A percentile compares a stretch with the other conserved stretches of the same genome.
These are phyloP conservation scores for Blastocystis hominis DNA, from an alignment of 352 stramenopile species.

Conservation along the genomic window DNA sequence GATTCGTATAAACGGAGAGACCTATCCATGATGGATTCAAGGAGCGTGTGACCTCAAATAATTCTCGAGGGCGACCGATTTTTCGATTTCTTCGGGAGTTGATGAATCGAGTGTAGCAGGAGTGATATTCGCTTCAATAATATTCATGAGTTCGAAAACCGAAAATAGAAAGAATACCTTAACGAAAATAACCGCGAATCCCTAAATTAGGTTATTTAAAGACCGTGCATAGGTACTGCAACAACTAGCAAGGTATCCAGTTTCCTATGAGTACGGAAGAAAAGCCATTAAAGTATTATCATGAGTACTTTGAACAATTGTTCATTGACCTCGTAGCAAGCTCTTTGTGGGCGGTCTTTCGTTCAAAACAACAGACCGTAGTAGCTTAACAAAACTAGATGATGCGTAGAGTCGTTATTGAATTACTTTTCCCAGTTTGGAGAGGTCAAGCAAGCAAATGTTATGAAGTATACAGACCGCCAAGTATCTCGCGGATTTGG, in stretches of 20 bases:
- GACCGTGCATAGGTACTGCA: background rate
- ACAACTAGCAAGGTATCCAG: background rate
- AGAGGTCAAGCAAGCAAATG: slow-evolving; percentile 36
- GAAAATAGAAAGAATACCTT: background rate
- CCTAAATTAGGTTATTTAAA: background rate
- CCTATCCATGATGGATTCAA: background rate
- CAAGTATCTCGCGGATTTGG: slow-evolving; percentile 47
- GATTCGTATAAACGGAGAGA: slow-evolving; percentile 69
- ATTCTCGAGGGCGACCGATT: background rate
- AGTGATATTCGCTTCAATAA: slow-evolving; percentile 21
- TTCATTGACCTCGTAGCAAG: background rate
- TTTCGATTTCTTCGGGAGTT: background rate
- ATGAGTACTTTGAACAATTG: background rate
- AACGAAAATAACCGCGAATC: background rate
- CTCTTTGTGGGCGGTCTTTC: slow-evolving; percentile 44
- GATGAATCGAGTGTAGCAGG: background rate
- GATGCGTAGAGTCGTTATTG: slow-evolving; percentile 18
- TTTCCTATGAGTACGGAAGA: slow-evolving; percentile 37
- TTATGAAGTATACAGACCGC: slow-evolving; percentile 54
- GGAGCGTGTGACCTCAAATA: background rate
- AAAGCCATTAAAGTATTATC: slow-evolving; percentile 43
- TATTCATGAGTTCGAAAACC: background rate
- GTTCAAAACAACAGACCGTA: slow-evolving; percentile 55
- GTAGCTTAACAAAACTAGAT: background rate
- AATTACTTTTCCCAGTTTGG: slow-evolving; percentile 53